Evolutionary conservation across 1,284 basidiomycete genomes (phyloP), one percentile per base, ranked within the genome.

Genomic region (Neolentinus lepideus): DNA sequence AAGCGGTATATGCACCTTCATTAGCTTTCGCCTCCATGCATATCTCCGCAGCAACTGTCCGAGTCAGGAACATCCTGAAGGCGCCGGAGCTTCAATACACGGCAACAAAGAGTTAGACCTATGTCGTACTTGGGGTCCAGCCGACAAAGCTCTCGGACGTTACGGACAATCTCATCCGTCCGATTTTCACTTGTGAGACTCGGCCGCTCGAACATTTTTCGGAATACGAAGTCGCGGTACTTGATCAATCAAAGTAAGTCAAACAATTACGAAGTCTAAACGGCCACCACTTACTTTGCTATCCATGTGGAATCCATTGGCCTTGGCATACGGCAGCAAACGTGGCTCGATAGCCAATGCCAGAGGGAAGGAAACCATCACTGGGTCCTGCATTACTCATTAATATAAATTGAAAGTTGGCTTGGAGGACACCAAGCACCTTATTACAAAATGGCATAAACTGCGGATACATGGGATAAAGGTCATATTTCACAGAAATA

Each of bases 211-310:
- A 90, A 89, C 80, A 90, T 88, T 67, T 88, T 88, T 54, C 87
- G 84, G 65, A 89, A 89, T 11, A 90, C 81, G 61, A 88, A 90
- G 65, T 90, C 83, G 51, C 86, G 85, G 65, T 90, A 88, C 86
- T 89, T 35, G 43, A 29, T 54, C 46, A n/a, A 56, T 53, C n/a
- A n/a, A n/a, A 53, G 47, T 26, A 21, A 36, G 57, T 56, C 54
- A 38, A 43, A 52, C 21, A 16, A 51, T 56, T 51, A 54, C 21
- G 54, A 54, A 53, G 33, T 58, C 45, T 53, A 31, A 26, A 56
- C 56, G 51, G 31, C 54, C 33, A 33, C n/a, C n/a, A 61, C 67
- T 46, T 67, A 82, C 84, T 77, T 86, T 88, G 65, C 76, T 76
- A 65, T 90, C 86, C 83, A 90, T 85, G 47, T 71, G 68, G 63